Base-by-base conservation (phyloP, 2,329 filamentous ascomycete species). In the Metarhizium robertsii region DNA sequence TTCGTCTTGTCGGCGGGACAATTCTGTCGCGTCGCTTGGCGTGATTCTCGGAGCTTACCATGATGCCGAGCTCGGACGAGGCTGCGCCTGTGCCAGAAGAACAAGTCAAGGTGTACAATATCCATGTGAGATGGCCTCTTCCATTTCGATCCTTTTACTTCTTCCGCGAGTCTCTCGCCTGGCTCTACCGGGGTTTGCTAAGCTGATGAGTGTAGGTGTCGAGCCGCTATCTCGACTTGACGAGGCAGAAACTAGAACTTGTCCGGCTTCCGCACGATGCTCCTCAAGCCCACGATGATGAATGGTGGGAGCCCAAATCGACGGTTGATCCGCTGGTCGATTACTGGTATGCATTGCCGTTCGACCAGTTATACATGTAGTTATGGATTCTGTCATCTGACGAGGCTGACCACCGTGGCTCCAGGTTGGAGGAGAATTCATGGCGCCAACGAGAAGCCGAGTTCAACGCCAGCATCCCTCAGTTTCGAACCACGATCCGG, bases 151-250 rank as follows among this genome's bases (percentile, higher is more conserved):
- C 3, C 10, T 48, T 13, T 30, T 20, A 1, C 18, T 34, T 34
- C 10, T 34, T 7, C 3, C 32, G 1, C 32, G 5, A 4, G 42
- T 13, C n/a, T 6, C 16, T 40, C 40, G 7, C 40, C 16, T 14
- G 25, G 5, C 6, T 32, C 34, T 16, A 7, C 10, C 18, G 8
- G 2, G 36, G 14, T 14, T 29, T 32, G 47, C 4, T 16, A 13
- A 47, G 13, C n/a, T 42, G 32, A 18, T 14, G 18, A 38, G 34
- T 7, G 20, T 55, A 86, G 84, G 79, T 88, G 16, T 87, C 84
- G 2, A 80, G 78, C 54, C 82, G 79, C 62, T 88, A 88, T 66
- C 75, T 88, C 1, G 79, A 86, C 49, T 74, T 88, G 57, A 88
- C 85, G 6, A 78, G 73, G 64, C 79, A 82, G 66, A 89, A 88